Evolutionary conservation across 2,329 filamentous ascomycete genomes (phyloP).

Genomic region (Paraphaeosphaeria minitans): DNA sequence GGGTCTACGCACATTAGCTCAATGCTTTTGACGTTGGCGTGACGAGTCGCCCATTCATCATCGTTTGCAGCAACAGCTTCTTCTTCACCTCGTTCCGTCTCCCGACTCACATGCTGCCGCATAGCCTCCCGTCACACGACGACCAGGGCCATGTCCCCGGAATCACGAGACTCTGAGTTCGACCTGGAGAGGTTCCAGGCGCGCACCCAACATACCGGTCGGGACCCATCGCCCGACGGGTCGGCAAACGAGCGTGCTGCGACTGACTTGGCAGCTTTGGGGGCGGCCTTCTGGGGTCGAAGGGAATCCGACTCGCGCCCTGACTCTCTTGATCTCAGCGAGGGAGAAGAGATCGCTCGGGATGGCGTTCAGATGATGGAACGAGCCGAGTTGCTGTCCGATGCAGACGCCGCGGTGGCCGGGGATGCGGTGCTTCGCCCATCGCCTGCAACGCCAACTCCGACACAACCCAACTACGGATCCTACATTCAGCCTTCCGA

Average conservation of each 20-base stretch:
- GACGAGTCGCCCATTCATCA: not conserved
- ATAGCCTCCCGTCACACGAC: not conserved
- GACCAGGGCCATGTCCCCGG: constrained; percentile 4
- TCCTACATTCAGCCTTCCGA: constrained; percentile 10
- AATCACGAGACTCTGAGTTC: constrained; percentile 7
- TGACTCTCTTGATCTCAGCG: constrained; percentile 12
- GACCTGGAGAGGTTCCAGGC: constrained; percentile 7
- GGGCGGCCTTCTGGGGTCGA: constrained; percentile 9
- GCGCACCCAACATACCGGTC: constrained; percentile 5
- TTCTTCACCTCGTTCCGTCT: not conserved
- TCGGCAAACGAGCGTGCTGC: constrained; percentile 1
- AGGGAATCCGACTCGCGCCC: constrained; percentile 8
- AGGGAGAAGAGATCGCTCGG: constrained; percentile 4
- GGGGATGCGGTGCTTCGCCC: not conserved
- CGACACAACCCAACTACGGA: constrained; percentile 4
- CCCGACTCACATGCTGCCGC: not conserved
- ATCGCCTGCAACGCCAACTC: constrained; percentile 9
- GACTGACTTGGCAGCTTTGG: constrained; percentile 10
- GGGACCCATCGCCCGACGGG: constrained; percentile 6
- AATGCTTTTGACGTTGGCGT: not conserved
- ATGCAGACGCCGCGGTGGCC: constrained; percentile 1
- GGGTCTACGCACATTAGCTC: not conserved
- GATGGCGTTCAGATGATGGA: not conserved
- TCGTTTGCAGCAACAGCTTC: not conserved
- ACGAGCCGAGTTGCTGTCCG: not conserved